Conservation (phyloP, 1,284 basidiomycete species). For the Neolentinus lepideus region DNA sequence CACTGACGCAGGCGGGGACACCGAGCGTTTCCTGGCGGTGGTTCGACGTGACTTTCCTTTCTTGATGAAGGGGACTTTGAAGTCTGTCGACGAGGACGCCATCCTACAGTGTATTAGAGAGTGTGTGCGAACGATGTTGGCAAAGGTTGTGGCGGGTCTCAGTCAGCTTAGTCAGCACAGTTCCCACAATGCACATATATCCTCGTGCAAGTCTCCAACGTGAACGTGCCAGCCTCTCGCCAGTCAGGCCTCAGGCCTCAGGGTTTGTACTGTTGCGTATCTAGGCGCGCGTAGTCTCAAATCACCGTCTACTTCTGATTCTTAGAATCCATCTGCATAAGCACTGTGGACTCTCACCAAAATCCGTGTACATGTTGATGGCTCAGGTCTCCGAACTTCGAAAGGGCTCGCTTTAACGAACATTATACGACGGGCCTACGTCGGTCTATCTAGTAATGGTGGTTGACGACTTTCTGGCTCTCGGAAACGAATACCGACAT, state of each 20-base stretch:
- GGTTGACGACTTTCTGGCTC: background rate
- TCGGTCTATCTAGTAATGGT: background rate
- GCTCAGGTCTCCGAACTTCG: background rate
- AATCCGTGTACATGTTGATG: background rate
- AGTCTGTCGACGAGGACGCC: background rate
- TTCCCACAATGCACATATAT: too few species aligned
- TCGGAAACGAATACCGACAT: background rate
- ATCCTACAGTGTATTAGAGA: background rate
- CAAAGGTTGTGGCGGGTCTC: background rate
- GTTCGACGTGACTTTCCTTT: constrained; percentile 74
- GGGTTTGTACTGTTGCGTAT: background rate
- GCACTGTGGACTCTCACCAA: background rate
- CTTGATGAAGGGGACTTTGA: constrained; percentile 74
- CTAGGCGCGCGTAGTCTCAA: background rate
- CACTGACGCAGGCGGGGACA: constrained; percentile 42
- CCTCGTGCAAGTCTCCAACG: too few species aligned
- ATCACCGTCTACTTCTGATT: background rate
- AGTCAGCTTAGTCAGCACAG: too few species aligned
- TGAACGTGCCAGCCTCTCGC: too few species aligned
- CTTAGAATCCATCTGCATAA: background rate
- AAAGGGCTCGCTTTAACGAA: background rate
- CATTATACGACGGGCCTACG: background rate
- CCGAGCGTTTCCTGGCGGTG: constrained; percentile 63
- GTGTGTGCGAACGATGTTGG: background rate
- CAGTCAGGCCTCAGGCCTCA: too few species aligned